Evolutionary conservation across 805 yeast genomes (phyloP).

Genomic region (Candida coleopterorum): DNA sequence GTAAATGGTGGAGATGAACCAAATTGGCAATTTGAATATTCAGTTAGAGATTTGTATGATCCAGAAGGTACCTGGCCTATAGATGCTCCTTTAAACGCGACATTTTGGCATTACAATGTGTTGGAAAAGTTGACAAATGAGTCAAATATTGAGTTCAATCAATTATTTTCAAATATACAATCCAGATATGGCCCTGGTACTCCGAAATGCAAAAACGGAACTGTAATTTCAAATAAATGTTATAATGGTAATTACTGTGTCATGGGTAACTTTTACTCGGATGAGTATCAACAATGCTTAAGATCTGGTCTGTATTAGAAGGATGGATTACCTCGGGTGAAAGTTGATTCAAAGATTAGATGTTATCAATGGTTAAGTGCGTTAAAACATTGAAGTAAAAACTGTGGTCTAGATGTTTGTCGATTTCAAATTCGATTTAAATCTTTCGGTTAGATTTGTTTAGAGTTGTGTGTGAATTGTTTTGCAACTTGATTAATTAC

Average conservation of each 20-base stretch:
- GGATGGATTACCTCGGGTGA: too few relatives aligned
- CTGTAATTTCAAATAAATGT: slow-evolving; percentile 17
- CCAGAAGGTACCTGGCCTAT: slow-evolving; percentile 52
- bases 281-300: slow-evolving; percentile 14
- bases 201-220: slow-evolving; percentile 41
- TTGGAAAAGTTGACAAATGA: slow-evolving; percentile 38
- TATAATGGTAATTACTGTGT: slow-evolving; percentile 19
- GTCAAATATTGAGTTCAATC: slow-evolving; percentile 41
- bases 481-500: too few relatives aligned
- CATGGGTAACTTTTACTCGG: slow-evolving; percentile 10
- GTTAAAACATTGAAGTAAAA: too few relatives aligned
- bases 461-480: too few relatives aligned
- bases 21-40: slow-evolving; percentile 57
- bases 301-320: too few relatives aligned
- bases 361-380: too few relatives aligned
- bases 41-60: slow-evolving; percentile 56
- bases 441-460: too few relatives aligned
- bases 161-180: slow-evolving; percentile 44
- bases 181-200: slow-evolving; percentile 53
- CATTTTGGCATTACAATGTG: slow-evolving; percentile 58
- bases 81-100: slow-evolving; percentile 57
- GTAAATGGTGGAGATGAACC: slow-evolving; percentile 51
- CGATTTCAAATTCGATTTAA: too few relatives aligned
- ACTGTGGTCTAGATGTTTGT: too few relatives aligned
- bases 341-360: too few relatives aligned